phyloP scores from a whole-genome alignment of 345 rosid genomes.

The Eucalyptus pauciflora region DNA sequence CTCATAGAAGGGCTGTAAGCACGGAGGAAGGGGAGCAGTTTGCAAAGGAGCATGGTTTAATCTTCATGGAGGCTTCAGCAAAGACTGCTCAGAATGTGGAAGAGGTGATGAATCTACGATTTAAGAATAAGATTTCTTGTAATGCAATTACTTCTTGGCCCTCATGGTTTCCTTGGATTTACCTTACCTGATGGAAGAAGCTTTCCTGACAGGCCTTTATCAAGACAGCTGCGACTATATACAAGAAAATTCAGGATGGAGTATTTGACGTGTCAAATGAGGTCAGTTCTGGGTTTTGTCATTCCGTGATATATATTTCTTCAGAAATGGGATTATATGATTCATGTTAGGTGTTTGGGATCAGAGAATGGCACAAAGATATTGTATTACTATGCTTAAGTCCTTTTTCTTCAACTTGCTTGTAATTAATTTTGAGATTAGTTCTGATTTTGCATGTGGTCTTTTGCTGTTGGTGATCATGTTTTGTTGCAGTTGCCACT shows the following conservation, averaged over 20 bases:
- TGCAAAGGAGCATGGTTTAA: conserved; percentile 91
- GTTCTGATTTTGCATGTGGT: background rate
- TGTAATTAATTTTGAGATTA: background rate
- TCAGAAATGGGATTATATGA: background rate
- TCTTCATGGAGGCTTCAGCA: conserved; percentile 98
- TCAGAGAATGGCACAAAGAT: background rate
- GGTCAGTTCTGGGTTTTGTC: conserved; percentile 19
- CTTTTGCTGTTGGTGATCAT: background rate
- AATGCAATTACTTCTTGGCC: background rate
- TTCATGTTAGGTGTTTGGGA: background rate
- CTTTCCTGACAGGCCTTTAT: conserved; percentile 59
- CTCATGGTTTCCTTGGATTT: background rate
- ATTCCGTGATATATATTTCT: background rate
- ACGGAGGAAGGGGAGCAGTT: conserved; percentile 94
- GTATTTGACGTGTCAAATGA: conserved; percentile 95
- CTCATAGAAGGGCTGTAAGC: conserved; percentile 91
- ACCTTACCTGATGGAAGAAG: background rate
- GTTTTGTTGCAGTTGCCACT: background rate
- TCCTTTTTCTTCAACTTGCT: background rate
- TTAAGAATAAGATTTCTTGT: background rate
- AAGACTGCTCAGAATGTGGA: conserved; percentile 97
- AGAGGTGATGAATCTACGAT: conserved; percentile 33
- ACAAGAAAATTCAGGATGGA: conserved; percentile 96
- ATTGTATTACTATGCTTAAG: background rate
- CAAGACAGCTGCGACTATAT: conserved; percentile 89